Evolutionary conservation across 2,329 filamentous ascomycete species (phyloP).

Genomic region (Hymenotorrendiella dingleyae): DNA sequence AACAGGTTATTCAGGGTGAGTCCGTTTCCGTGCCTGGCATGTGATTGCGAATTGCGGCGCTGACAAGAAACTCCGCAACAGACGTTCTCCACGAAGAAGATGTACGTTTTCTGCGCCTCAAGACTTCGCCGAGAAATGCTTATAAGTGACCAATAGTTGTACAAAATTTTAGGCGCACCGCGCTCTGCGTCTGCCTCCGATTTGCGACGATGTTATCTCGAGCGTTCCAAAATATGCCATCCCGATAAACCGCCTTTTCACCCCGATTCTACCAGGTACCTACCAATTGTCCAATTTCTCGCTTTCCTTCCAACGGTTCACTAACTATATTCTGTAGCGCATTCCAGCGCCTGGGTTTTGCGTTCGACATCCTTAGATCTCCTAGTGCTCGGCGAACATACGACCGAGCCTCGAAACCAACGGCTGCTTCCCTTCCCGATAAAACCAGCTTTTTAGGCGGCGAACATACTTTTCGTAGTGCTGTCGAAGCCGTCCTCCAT

Average conservation of each 20-base stretch:
- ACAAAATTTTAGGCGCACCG: conserved; percentile 34
- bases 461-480: conserved; percentile 34
- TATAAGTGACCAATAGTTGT: conserved; percentile 23
- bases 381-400: conserved; percentile 33
- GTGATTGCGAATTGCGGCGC: conserved; percentile 18
- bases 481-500: conserved; percentile 33
- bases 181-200: conserved; percentile 31
- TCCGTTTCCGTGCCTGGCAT: conserved; percentile 16
- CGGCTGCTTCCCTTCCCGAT: conserved; percentile 24
- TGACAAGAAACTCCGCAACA: conserved; percentile 7
- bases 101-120: no score
- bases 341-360: conserved; percentile 36
- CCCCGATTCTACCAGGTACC: conserved; percentile 32
- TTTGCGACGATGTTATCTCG: conserved; percentile 35
- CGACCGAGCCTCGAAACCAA: conserved; percentile 31
- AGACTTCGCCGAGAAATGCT: conserved; percentile 8
- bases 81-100: conserved; percentile 31
- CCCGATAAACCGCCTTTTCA: conserved; percentile 35
- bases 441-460: conserved; percentile 33
- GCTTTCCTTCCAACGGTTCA: background rate
- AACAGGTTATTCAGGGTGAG: conserved; percentile 26
- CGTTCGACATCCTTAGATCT: conserved; percentile 36
- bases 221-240: conserved; percentile 35
- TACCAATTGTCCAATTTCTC: background rate
- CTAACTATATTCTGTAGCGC: conserved; percentile 23